Evolutionary conservation across 306 rosid species (phyloP).

Genomic region (Lathyrus oleraceus): DNA sequence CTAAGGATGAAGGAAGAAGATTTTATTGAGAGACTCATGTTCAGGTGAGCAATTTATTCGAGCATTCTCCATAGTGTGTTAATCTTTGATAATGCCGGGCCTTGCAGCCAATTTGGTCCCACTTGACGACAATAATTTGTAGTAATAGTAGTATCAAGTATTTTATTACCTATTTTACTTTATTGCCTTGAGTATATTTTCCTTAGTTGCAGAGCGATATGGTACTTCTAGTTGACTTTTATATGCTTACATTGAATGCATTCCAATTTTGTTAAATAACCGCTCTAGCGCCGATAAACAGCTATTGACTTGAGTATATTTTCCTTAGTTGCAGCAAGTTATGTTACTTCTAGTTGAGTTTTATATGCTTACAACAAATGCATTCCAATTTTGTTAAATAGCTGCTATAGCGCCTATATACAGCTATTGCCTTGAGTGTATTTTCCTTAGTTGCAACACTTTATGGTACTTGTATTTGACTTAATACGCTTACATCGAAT

Average conservation of each 20-base stretch:
- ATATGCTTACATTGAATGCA: background rate
- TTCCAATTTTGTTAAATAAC: too few relatives aligned
- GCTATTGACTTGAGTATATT: conserved; percentile 2
- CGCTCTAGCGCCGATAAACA: too few relatives aligned
- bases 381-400: background rate
- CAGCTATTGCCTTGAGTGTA: background rate
- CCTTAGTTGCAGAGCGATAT: background rate
- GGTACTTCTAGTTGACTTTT: background rate
- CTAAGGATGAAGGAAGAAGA: conserved; percentile 99
- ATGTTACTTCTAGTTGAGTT: background rate
- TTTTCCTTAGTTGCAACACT: background rate
- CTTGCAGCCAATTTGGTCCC: background rate
- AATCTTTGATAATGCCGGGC: conserved; percentile 31
- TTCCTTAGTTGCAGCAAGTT: background rate
- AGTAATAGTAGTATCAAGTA: background rate
- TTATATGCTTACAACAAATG: background rate
- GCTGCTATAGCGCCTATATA: too few relatives aligned
- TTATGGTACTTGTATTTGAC: background rate
- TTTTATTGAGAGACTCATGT: conserved; percentile 98
- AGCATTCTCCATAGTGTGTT: conserved; percentile 30
- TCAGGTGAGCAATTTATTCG: conserved; percentile 71
- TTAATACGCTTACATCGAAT: background rate
- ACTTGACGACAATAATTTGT: background rate
- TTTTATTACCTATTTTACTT: conserved; percentile 8
- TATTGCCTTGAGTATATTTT: conserved; percentile 5